Conservation (phyloP, 2,329 filamentous ascomycete species). For the Nemania serpens region DNA sequence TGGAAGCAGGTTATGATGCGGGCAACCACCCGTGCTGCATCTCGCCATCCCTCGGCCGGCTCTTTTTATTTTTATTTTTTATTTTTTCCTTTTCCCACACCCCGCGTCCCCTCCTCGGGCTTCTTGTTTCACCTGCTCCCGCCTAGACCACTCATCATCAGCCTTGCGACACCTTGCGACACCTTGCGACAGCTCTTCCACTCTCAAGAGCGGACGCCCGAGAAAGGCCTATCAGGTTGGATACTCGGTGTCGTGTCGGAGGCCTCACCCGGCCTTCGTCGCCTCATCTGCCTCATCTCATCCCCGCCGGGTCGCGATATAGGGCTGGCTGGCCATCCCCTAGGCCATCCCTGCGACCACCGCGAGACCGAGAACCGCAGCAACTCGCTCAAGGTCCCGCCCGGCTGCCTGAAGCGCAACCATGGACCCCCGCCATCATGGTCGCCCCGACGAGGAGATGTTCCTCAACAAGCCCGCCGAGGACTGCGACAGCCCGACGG, state of each 20-base stretch:
- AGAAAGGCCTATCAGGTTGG: too few species aligned
- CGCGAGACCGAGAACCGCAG: too few species aligned
- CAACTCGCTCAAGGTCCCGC: too few species aligned
- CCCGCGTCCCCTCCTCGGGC: neutral
- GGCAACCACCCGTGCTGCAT: conserved; percentile 35
- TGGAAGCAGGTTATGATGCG: too few species aligned
- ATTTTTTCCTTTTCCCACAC: conserved; percentile 17
- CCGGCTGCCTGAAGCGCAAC: conserved; percentile 21
- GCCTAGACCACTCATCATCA: neutral
- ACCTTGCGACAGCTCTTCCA: neutral
- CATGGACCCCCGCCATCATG: conserved; percentile 58
- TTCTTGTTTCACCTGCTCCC: conserved; percentile 6
- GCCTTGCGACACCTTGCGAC: conserved; percentile 22
- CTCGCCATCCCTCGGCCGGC: conserved; percentile 29
- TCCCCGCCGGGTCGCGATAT: too few species aligned
- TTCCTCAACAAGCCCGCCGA: conserved; percentile 70
- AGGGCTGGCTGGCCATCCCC: too few species aligned
- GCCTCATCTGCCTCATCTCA: too few species aligned
- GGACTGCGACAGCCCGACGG: conserved; percentile 71
- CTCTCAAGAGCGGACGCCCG: too few species aligned
- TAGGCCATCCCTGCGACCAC: too few species aligned
- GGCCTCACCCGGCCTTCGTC: too few species aligned
- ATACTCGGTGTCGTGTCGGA: too few species aligned
- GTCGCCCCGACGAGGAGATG: conserved; percentile 79
- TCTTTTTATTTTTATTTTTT: too few species aligned